Evolutionary conservation across 306 rosid genomes (phyloP), one percentile per base, ranked within the genome.

Genomic region (Rosa rugosa): DNA sequence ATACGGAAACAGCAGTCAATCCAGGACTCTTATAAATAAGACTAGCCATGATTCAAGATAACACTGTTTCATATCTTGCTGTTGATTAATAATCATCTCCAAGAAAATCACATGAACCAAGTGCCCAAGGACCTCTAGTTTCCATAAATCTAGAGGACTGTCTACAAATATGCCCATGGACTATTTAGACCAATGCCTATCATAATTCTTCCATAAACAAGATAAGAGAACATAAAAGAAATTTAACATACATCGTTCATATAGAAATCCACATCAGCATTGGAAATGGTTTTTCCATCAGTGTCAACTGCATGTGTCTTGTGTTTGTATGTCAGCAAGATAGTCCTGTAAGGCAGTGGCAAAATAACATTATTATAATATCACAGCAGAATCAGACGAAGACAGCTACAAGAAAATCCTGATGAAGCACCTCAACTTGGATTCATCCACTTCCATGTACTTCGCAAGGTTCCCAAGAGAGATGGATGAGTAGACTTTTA

Each of bases 381-480:
- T 11, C 74, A 69, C 18, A 34, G 16, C 22, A 10, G 34, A 73
- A 56, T 73, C 27, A 40, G 9, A 34, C n/a, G 17, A 34, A 69
- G 17, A 65, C 27, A 53, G 47, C 59, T 25, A 80, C 16, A 18
- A 80, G 71, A 75, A 2, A 56, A 73, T 36, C 56, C 22, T 36
- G 9, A 63, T 47, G 64, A 49, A 57, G 77, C 67, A 91, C 99
- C 99, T 93, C 87, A 93, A 84, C 72, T 94, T 91, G 14, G 98
- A 82, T 80, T 93, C 99, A 88, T 95, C 98, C 81, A 91, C 97
- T 89, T 95, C 98, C 97, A 93, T 93, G 83, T 91, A 95, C 84
- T 85, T 93, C 11, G 98, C 99, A 75, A 95, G 97, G 82, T 93
- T 93, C 38, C 82, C 91, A 69, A 93, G 81, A 68, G 96, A 85